phyloP scores from a whole-genome alignment of 2,329 filamentous ascomycete genomes.

The Colletotrichum eremochloae region DNA sequence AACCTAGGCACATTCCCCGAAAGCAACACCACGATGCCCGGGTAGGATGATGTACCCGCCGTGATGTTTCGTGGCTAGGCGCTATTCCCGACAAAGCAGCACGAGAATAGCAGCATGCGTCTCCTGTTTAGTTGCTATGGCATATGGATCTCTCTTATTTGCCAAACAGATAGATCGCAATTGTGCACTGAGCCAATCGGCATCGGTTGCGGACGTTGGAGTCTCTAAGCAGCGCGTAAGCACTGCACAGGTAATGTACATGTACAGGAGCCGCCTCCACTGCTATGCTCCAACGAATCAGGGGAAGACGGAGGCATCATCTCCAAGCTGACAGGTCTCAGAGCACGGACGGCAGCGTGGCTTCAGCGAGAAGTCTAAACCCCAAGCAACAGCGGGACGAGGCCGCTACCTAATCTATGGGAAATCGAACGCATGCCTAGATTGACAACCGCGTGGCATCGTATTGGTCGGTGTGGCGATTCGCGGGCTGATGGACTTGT shows the following conservation, averaged over 20 bases:
- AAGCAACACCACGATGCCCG: neutral
- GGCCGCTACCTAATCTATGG: constrained; percentile 12
- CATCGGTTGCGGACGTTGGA: constrained; percentile 1
- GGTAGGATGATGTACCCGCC: neutral
- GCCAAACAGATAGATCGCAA: neutral
- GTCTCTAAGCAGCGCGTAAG: neutral
- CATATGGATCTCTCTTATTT: neutral
- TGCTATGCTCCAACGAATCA: constrained; percentile 18
- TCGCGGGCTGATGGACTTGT: constrained; percentile 19
- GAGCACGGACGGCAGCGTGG: constrained; percentile 34
- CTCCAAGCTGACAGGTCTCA: constrained; percentile 25
- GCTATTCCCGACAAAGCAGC: neutral
- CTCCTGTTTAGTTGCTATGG: neutral
- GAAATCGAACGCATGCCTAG: constrained; percentile 32
- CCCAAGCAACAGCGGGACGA: constrained; percentile 9
- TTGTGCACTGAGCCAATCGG: neutral
- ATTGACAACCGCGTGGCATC: constrained; percentile 17
- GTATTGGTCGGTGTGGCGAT: constrained; percentile 24
- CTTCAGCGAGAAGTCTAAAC: constrained; percentile 29
- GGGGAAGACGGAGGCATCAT: neutral
- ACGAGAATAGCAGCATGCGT: neutral
- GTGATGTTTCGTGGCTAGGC: neutral
- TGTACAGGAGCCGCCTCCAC: neutral
- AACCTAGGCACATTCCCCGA: constrained; percentile 2
- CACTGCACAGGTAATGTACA: neutral